Conservation (phyloP, 768 basidiomycete species). For the Crepidotus variabilis region DNA sequence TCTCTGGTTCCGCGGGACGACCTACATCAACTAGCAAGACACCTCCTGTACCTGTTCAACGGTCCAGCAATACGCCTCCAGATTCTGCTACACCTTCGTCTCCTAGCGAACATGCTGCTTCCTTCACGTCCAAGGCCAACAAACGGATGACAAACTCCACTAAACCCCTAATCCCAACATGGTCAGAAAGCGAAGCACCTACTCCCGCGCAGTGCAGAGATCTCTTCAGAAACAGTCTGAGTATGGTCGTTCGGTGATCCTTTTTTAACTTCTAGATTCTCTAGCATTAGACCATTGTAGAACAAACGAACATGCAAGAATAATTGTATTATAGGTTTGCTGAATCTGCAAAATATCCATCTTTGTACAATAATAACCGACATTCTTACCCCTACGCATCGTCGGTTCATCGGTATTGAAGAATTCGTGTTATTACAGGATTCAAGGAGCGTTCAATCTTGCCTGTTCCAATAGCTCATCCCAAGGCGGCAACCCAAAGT, state of each 20-base stretch:
- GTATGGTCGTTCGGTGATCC: conserved; percentile 17
- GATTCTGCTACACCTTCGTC: background rate
- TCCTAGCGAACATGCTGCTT: background rate
- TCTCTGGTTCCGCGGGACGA: background rate
- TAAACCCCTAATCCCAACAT: conserved; percentile 20
- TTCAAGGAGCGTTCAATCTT: background rate
- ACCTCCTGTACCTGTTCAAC: background rate
- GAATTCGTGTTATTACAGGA: no score
- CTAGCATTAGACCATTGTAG: no score
- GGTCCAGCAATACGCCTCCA: background rate
- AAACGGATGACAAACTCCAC: conserved; percentile 15
- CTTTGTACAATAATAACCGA: background rate
- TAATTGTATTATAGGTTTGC: background rate
- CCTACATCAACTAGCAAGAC: background rate
- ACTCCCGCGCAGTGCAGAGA: conserved; percentile 14
- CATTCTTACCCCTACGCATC: background rate
- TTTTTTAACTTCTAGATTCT: background rate
- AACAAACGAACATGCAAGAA: no score
- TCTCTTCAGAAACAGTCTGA: conserved; percentile 20
- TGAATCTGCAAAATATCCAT: background rate
- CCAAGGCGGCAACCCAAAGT: background rate
- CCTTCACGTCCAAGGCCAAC: conserved; percentile 4
- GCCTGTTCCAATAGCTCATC: background rate
- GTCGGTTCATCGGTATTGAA: no score
- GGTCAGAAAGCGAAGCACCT: conserved; percentile 2